These are phyloP conservation scores for Tulasnella sp. DNA, from an alignment of 768 basidiomycete genomes.

Conservation along the genomic window DNA sequence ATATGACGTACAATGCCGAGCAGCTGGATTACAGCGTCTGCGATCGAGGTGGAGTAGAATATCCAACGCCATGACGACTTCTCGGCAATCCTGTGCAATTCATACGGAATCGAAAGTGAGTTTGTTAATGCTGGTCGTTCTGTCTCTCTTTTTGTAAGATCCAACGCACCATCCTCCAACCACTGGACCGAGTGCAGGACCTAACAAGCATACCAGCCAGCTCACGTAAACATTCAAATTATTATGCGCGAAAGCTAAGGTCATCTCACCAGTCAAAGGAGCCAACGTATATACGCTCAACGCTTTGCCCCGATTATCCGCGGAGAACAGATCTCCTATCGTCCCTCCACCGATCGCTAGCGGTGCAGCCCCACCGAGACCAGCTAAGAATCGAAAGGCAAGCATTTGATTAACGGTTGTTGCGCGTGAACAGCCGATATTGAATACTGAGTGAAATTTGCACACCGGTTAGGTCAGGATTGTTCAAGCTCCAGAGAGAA, in stretches of 20 bases:
- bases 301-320: slow-evolving; percentile 36
- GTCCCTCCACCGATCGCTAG: slow-evolving; percentile 62
- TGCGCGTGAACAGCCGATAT: slow-evolving; percentile 66
- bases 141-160: not conserved
- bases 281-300: slow-evolving; percentile 23
- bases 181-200: slow-evolving; percentile 24
- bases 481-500: no score
- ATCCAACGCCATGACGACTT: slow-evolving; percentile 71
- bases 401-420: slow-evolving; percentile 53
- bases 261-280: not conserved
- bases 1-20: slow-evolving; percentile 43
- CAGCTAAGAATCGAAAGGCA: slow-evolving; percentile 64
- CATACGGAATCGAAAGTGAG: not conserved
- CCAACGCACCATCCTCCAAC: slow-evolving; percentile 23
- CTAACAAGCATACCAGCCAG: not conserved
- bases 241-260: no score
- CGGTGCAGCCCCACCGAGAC: slow-evolving; percentile 70
- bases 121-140: not conserved
- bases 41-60: slow-evolving; percentile 65
- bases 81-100: slow-evolving; percentile 47
- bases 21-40: slow-evolving; percentile 53
- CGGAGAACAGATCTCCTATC: slow-evolving; percentile 35
- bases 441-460: slow-evolving; percentile 29
- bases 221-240: not conserved
- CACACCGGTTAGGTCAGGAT: not conserved